These are phyloP conservation scores for Tilletia indica DNA, from an alignment of 1,284 basidiomycete genomes.

Conservation along the genomic window DNA sequence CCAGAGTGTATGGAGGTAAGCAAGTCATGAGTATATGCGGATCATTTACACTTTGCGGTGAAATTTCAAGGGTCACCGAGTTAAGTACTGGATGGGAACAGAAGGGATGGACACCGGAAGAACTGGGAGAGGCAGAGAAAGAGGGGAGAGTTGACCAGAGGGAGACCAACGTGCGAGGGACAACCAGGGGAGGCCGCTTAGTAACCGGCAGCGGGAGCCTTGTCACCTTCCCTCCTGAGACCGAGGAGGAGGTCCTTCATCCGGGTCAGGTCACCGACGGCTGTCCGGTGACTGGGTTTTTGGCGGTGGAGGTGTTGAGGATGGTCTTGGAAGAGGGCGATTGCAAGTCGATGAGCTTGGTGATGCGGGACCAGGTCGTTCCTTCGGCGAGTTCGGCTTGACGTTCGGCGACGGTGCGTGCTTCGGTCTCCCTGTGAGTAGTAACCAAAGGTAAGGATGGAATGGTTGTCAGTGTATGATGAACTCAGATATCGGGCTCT, in stretches of 20 bases:
- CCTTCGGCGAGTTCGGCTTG: constrained; percentile 78
- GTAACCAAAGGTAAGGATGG: constrained; percentile 8
- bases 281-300: constrained; percentile 60
- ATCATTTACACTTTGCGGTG: no score
- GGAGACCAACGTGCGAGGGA: neutral
- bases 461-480: neutral
- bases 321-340: constrained; percentile 95
- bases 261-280: constrained; percentile 80
- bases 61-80: no score
- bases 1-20: no score
- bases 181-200: constrained; percentile 12
- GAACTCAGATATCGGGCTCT: neutral
- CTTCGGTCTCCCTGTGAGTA: constrained; percentile 75
- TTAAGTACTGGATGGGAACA: no score
- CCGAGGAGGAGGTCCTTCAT: constrained; percentile 67
- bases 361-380: constrained; percentile 94
- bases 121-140: neutral
- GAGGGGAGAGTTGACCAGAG: neutral
- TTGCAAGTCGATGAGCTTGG: constrained; percentile 79
- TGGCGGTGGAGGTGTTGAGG: constrained; percentile 63
- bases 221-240: constrained; percentile 50
- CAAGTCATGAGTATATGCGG: no score
- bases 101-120: no score
- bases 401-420: constrained; percentile 72
- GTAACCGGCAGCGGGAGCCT: constrained; percentile 52